Evolutionary conservation across 106 monocot genomes (phyloP), one percentile per base, ranked within the genome.

Genomic region (Triglochin maritima): DNA sequence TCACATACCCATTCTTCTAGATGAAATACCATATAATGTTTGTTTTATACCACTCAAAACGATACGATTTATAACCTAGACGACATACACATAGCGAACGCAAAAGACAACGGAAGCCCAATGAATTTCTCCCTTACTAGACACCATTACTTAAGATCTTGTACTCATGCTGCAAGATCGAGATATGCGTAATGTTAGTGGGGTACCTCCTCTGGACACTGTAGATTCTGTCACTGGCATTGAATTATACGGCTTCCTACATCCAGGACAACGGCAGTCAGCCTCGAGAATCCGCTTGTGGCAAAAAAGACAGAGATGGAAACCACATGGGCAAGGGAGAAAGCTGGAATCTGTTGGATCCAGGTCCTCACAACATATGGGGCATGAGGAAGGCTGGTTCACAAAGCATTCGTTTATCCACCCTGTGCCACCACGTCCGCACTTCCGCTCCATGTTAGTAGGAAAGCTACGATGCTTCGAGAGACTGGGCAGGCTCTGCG

Each of bases 281-380:
- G 68, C 86, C 71, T 89, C 93, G 12, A 89, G 77, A 71, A 94
- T 94, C 79, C 78, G 77, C 71, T 94, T 94, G 81, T 94, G 89
- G 60, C 93, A 94, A 80, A 94, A 94, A 50, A 94, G 88, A 53
- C 89, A 94, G 42, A 94, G 76, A 16, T 70, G 81, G 71, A 89
- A 94, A 12, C 89, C 89, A 64, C 93, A 94, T 2, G 66, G 63
- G 43, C 93, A 94, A 11, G 93, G 93, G 52, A 78, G 78, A 48
- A 94, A 94, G 74, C 89, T 94, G 2, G 89, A 82, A 54, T 94
- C 93, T 2, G 93, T 94, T 7, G 71, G 73, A 69, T 94, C 93
- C 63, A 94, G 69, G 46, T 94, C 86, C 66, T 89, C 93, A 17
- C 67, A 89, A 59, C 93, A 94, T 45, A 94, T 94, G n/a, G 93